Conservation (phyloP, 495 filamentous ascomycete genomes). For the Massariosphaeria phaeospora region DNA sequence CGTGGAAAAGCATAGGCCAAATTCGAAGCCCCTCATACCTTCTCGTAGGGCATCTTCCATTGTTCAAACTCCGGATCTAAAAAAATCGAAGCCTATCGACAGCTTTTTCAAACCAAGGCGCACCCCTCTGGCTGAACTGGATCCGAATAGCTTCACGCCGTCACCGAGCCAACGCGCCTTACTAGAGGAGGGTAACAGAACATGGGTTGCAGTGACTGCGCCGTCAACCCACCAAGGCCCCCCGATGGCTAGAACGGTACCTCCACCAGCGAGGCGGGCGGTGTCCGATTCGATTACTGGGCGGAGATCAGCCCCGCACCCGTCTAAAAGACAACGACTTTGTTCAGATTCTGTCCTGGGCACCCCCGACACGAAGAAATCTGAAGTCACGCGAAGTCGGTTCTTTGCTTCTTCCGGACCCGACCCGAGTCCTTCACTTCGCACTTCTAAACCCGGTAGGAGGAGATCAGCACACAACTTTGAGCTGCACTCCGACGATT, state of each 20-base stretch:
- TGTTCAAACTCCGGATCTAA: constrained; percentile 51
- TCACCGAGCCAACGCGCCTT: constrained; percentile 63
- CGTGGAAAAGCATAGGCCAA: constrained; percentile 3
- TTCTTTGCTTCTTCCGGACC: constrained; percentile 50
- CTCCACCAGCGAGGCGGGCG: constrained; percentile 33
- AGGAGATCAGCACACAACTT: constrained; percentile 45
- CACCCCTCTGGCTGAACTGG: constrained; percentile 76
- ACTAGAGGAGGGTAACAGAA: constrained; percentile 44
- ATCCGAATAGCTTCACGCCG: constrained; percentile 75
- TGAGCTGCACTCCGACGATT: constrained; percentile 64
- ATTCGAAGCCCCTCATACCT: constrained; percentile 28
- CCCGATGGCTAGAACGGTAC: constrained; percentile 39
- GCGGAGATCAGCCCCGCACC: constrained; percentile 43
- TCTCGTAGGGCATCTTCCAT: constrained; percentile 21
- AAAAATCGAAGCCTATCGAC: constrained; percentile 62
- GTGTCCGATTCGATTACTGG: constrained; percentile 12
- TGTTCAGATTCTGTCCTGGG: constrained; percentile 51
- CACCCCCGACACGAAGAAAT: constrained; percentile 32
- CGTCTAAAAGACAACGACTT: constrained; percentile 58
- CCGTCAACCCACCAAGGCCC: constrained; percentile 38
- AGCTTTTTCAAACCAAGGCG: constrained; percentile 73
- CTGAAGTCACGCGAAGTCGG: constrained; percentile 48
- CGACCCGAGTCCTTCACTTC: constrained; percentile 50
- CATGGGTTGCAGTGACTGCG: constrained; percentile 45
- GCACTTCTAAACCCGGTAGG: constrained; percentile 45